These are phyloP conservation scores for Pachyrhizus erosus DNA, from an alignment of 306 rosid genomes.

Conservation along the genomic window DNA sequence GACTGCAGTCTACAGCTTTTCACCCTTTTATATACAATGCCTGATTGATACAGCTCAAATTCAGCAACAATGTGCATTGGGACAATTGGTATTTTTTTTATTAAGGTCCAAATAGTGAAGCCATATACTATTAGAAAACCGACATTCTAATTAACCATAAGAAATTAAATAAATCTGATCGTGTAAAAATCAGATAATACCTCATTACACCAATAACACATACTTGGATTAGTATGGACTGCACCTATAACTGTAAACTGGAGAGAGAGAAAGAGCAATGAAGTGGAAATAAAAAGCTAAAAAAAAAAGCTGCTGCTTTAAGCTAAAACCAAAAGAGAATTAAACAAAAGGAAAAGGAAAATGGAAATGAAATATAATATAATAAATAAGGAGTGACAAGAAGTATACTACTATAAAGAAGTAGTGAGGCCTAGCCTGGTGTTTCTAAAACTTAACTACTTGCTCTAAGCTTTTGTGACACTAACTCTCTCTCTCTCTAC, in stretches of 20 bases:
- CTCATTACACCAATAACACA: constrained; percentile 28
- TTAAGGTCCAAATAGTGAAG: constrained; percentile 30
- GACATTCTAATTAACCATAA: neutral
- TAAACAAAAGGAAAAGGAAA: neutral
- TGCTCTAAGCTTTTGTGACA: constrained; percentile 24
- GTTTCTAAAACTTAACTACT: constrained; percentile 51
- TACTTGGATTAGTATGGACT: constrained; percentile 32
- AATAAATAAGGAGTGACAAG: constrained; percentile 32
- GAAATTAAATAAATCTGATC: neutral
- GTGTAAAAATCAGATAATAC: constrained; percentile 12
- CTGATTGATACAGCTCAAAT: constrained; percentile 44
- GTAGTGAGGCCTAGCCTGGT: constrained; percentile 52
- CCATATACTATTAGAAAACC: constrained; percentile 23
- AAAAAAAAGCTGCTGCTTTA: constrained; percentile 51
- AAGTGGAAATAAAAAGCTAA: constrained; percentile 52
- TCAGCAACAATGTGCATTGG: constrained; percentile 27
- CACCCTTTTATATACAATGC: constrained; percentile 34
- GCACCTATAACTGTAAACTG: constrained; percentile 44
- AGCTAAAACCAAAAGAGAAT: constrained; percentile 44
- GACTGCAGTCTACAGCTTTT: constrained; percentile 57
- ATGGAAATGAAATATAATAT: neutral
- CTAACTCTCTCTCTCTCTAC: neutral
- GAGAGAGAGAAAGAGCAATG: constrained; percentile 41
- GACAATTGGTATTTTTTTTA: constrained; percentile 24
- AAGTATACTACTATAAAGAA: constrained; percentile 66